phyloP scores from a whole-genome alignment of 257 asterid species.

The Craterostigma plantagineum region DNA sequence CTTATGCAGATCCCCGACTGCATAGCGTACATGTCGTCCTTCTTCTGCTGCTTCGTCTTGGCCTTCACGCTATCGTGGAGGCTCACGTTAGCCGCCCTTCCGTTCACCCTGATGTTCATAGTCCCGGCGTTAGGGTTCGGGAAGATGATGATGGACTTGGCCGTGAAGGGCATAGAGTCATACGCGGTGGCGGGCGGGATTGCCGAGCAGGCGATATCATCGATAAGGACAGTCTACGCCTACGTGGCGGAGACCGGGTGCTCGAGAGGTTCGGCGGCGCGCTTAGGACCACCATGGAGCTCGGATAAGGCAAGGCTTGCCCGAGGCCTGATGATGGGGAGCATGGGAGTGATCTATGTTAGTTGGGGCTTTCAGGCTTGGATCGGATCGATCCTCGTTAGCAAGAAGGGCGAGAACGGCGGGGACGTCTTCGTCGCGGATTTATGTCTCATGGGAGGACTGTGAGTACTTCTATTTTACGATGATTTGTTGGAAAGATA shows the following conservation, averaged over 20 bases:
- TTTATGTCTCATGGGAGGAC: slow-evolving; percentile 73
- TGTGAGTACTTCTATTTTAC: slow-evolving; percentile 52
- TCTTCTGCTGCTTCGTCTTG: slow-evolving; percentile 38
- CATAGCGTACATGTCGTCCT: slow-evolving; percentile 52
- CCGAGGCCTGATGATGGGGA: slow-evolving; percentile 87
- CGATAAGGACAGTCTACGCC: slow-evolving; percentile 69
- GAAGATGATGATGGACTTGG: slow-evolving; percentile 46
- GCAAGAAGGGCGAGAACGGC: slow-evolving; percentile 60
- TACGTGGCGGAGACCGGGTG: slow-evolving; percentile 61
- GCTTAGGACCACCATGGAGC: slow-evolving; percentile 45
- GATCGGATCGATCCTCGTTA: slow-evolving; percentile 67
- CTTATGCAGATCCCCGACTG: slow-evolving; percentile 48
- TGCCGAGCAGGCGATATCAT: slow-evolving; percentile 72
- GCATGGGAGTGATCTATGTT: slow-evolving; percentile 63
- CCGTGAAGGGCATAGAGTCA: slow-evolving; percentile 42
- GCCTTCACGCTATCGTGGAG: slow-evolving; percentile 65
- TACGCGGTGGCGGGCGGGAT: slow-evolving; percentile 42
- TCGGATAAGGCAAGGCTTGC: slow-evolving; percentile 77
- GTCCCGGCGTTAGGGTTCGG: slow-evolving; percentile 85
- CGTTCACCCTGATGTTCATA: slow-evolving; percentile 40
- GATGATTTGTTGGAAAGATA: no score
- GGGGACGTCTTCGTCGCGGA: slow-evolving; percentile 91
- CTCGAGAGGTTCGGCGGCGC: slow-evolving; percentile 33
- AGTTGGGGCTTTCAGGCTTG: slow-evolving; percentile 74
- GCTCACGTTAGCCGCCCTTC: slow-evolving; percentile 55